Evolutionary conservation across 768 basidiomycete species (phyloP).

Genomic region (Amanita jacksonii): DNA sequence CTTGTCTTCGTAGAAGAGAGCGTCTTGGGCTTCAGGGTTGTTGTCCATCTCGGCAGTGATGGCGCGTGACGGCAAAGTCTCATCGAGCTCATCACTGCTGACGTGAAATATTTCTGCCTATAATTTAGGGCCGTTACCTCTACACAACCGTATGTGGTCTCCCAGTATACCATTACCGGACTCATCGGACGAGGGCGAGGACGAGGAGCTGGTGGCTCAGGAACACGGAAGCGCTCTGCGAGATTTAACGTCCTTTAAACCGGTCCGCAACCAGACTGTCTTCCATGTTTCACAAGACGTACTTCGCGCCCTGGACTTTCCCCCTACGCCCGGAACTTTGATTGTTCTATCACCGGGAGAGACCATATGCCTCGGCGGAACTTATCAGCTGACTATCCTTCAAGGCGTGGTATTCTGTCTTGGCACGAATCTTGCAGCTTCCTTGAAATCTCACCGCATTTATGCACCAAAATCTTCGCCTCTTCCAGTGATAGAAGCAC

Average conservation of each 20-base stretch:
- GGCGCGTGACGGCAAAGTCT: no score
- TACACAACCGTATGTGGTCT: no score
- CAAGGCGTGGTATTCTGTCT: slow-evolving; percentile 49
- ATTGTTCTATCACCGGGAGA: slow-evolving; percentile 38
- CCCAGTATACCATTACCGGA: slow-evolving; percentile 42
- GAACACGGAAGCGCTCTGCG: slow-evolving; percentile 13
- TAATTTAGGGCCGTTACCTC: no score
- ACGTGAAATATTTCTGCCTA: no score
- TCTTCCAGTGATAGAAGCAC: slow-evolving; percentile 39
- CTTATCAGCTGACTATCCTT: slow-evolving; percentile 50
- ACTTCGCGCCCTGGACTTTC: slow-evolving; percentile 19
- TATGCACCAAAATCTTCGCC: slow-evolving; percentile 80
- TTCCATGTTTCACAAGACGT: slow-evolving; percentile 37
- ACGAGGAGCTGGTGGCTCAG: slow-evolving; percentile 20
- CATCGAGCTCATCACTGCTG: no score
- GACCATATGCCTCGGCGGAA: slow-evolving; percentile 60
- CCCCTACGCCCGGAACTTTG: slow-evolving; percentile 22
- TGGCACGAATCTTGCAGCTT: slow-evolving; percentile 42
- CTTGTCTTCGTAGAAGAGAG: slow-evolving; percentile 21
- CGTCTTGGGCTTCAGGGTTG: slow-evolving; percentile 20
- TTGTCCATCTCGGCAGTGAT: slow-evolving; percentile 5
- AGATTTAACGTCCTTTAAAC: slow-evolving; percentile 41
- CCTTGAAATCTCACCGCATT: slow-evolving; percentile 34
- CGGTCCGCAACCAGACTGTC: slow-evolving; percentile 33
- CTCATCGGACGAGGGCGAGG: slow-evolving; percentile 29